Evolutionary conservation across 2,329 filamentous ascomycete genomes (phyloP).

Genomic region (Cladobotryum mycophilum): DNA sequence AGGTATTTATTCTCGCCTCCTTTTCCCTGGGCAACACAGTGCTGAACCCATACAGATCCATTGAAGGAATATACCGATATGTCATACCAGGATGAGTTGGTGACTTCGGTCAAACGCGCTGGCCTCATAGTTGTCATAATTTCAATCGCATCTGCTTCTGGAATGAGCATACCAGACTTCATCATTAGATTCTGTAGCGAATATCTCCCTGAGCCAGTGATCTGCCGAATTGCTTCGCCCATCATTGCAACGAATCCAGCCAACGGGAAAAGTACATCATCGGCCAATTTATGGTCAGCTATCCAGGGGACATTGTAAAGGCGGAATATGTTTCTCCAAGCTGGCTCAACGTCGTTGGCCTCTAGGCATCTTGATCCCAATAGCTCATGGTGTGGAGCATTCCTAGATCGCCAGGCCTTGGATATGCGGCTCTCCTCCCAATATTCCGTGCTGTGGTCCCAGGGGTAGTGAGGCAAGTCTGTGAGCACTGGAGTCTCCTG

Average conservation of each 20-base stretch:
- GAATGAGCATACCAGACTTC: conserved; percentile 10
- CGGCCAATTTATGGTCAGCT: conserved; percentile 34
- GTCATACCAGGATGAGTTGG: conserved; percentile 14
- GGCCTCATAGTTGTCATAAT: conserved; percentile 13
- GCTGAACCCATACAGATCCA: conserved; percentile 8
- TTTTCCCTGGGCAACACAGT: conserved; percentile 9
- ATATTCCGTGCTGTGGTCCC: conserved; percentile 16
- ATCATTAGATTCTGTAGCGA: conserved; percentile 10
- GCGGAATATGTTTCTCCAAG: conserved; percentile 35
- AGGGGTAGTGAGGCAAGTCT: conserved; percentile 26
- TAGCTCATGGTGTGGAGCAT: conserved; percentile 22
- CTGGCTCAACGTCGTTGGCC: conserved; percentile 24
- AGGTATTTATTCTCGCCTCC: not conserved
- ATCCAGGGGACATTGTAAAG: conserved; percentile 38
- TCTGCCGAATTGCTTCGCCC: conserved; percentile 31
- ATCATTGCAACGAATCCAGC: conserved; percentile 39
- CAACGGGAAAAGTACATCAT: conserved; percentile 36
- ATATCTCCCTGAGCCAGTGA: conserved; percentile 2
- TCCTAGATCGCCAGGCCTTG: conserved; percentile 19
- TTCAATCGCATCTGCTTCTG: conserved; percentile 8
- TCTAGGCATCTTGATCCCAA: conserved; percentile 24
- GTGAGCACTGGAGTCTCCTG: conserved; percentile 23
- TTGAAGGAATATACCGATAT: conserved; percentile 12
- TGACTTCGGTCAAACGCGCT: conserved; percentile 3
- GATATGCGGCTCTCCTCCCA: conserved; percentile 19